Base-by-base conservation (phyloP, 345 rosid genomes). In the Kandelia obovata region DNA sequence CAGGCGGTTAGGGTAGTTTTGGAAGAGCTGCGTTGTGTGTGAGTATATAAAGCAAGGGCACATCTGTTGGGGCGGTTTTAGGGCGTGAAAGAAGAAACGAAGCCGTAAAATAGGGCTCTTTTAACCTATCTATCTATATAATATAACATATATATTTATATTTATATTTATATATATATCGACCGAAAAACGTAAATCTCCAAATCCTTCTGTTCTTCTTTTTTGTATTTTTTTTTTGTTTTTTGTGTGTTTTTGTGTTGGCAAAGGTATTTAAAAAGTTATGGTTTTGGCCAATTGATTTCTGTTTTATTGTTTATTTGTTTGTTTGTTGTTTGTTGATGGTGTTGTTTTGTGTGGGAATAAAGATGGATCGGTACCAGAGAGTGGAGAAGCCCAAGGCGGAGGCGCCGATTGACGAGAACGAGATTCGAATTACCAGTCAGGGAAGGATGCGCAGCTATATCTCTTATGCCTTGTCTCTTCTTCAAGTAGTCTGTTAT, bases 341-440 rank as follows among this genome's bases (percentile, higher is more conserved):
- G 27, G 62, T 53, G 66, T 20, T 27, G 27, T 59, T 53, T 64
- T 20, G 20, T 39, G 25, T 32, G 26, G 34, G 20, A 66, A 7
- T 34, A 31, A 31, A 81, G 90, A 91, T 91, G 97, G 97, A 91
- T 73, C 88, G 80, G 80, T 89, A 91, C 78, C 84, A 84, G 78
- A 81, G 92, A 76, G 91, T 91, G 28, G 87, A 81, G 89, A 91
- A 91, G 82, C 91, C 89, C 35, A 88, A 84, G 79, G 89, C 83
- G 15, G 91, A 82, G 72, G 77, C 88, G 1, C 85, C 88, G 25
- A 91, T 91, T 71, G 92, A 87, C 26, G 95, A 89, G 88, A 91
- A 91, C 60, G 97, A 91, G 88, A 87, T 91, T 84, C 88, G 97
- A 35, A 85, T 91, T 77, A 91, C 95, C 21, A 88, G 94, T 78